Evolutionary conservation across 164 flowering plant genomes (phyloP).

Genomic region (Vitis vinifera): DNA sequence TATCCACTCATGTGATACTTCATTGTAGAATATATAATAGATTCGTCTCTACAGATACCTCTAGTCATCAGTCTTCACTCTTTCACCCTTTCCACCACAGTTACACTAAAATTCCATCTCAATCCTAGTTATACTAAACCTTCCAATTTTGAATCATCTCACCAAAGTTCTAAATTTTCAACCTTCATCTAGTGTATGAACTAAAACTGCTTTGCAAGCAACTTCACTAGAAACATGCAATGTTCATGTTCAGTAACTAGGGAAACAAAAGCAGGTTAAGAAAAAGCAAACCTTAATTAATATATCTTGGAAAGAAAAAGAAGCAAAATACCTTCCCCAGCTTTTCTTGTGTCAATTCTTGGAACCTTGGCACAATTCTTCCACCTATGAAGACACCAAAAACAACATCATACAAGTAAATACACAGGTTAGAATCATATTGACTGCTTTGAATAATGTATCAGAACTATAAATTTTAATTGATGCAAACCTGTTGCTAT

Average conservation of each 20-base stretch:
- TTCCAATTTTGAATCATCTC: not conserved
- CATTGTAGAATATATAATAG: no score
- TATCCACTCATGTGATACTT: no score
- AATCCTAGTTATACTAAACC: not conserved
- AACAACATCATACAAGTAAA: not conserved
- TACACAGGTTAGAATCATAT: not conserved
- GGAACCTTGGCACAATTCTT: conserved; percentile 98
- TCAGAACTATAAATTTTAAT: not conserved
- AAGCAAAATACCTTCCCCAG: conserved; percentile 65
- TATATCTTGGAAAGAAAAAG: not conserved
- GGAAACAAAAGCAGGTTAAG: not conserved
- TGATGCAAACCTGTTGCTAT: conserved; percentile 83
- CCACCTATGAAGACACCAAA: conserved; percentile 59
- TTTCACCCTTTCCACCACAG: not conserved
- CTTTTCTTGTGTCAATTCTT: conserved; percentile 90
- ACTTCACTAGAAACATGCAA: no score
- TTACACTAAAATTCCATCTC: not conserved
- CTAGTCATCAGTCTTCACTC: not conserved
- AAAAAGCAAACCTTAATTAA: not conserved
- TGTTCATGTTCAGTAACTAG: not conserved
- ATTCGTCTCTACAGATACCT: no score
- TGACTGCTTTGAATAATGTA: not conserved
- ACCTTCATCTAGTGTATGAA: not conserved
- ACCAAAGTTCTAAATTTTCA: not conserved
- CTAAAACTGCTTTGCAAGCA: not conserved